Conservation (phyloP, 148 eudicot genomes). For the Vaccinium myrtillus region DNA sequence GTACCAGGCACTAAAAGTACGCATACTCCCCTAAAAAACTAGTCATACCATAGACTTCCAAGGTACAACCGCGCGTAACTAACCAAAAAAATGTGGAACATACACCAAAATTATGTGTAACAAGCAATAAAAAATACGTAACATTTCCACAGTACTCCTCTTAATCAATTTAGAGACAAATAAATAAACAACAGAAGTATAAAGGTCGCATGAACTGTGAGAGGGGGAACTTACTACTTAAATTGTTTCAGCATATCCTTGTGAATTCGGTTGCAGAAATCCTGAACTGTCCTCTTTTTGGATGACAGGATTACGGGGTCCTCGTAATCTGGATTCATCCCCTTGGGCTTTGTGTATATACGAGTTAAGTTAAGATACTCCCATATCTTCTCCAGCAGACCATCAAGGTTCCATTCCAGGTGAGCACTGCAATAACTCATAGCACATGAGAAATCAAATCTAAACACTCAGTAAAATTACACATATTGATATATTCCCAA, state of each 20-base stretch:
- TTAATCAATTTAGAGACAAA: not conserved
- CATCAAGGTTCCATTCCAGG: slow-evolving; percentile 98
- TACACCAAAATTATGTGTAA: too few relatives aligned
- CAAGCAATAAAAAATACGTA: too few relatives aligned
- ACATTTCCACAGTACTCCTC: too few relatives aligned
- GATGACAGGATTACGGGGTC: slow-evolving; percentile 97
- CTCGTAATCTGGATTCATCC: slow-evolving; percentile 96
- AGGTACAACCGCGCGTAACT: too few relatives aligned
- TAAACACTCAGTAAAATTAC: not conserved
- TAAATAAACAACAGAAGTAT: not conserved
- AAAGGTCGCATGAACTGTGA: not conserved
- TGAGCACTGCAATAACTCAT: slow-evolving; percentile 69
- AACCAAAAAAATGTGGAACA: too few relatives aligned
- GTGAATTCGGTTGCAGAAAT: slow-evolving; percentile 88
- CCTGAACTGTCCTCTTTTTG: slow-evolving; percentile 78
- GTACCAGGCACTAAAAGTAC: too few relatives aligned
- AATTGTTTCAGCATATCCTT: slow-evolving; percentile 94
- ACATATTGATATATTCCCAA: too few relatives aligned
- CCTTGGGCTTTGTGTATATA: slow-evolving; percentile 97
- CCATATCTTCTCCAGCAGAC: slow-evolving; percentile 92
- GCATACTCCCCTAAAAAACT: too few relatives aligned
- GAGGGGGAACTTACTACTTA: slow-evolving; percentile 63
- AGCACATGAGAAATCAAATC: not conserved
- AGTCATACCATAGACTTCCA: too few relatives aligned
- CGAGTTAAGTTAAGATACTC: slow-evolving; percentile 91